These are phyloP conservation scores for Lindgomyces ingoldianus DNA, from an alignment of 495 filamentous ascomycete species.

Conservation along the genomic window DNA sequence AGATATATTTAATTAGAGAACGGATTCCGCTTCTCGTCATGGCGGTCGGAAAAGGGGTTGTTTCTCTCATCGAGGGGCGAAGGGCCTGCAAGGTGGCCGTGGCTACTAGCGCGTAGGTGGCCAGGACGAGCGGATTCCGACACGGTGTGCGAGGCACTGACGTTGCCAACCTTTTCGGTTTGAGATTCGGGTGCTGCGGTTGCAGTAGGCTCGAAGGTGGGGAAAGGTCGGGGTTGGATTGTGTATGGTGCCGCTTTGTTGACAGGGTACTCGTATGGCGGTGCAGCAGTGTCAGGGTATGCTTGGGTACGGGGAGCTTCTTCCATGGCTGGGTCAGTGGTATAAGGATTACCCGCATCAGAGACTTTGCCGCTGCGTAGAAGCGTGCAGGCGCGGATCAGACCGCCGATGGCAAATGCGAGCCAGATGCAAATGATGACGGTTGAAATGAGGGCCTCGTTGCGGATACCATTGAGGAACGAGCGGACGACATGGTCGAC, in stretches of 20 bases:
- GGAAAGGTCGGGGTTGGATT: slow-evolving; percentile 40
- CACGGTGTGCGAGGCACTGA: slow-evolving; percentile 39
- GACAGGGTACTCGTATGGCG: slow-evolving; percentile 38
- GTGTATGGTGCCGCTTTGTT: slow-evolving; percentile 43
- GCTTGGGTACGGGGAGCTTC: slow-evolving; percentile 3
- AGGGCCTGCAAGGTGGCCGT: slow-evolving; percentile 41
- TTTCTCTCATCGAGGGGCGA: slow-evolving; percentile 41
- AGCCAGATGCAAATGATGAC: slow-evolving; percentile 73
- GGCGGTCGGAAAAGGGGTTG: slow-evolving; percentile 30
- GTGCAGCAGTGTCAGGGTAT: slow-evolving; percentile 29
- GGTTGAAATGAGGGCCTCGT: slow-evolving; percentile 75
- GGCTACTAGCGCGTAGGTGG: slow-evolving; percentile 42
- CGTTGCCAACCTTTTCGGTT: slow-evolving; percentile 41
- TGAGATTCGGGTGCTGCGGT: neutral
- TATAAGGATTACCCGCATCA: slow-evolving; percentile 49
- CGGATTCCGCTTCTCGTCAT: slow-evolving; percentile 40
- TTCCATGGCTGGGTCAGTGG: slow-evolving; percentile 22
- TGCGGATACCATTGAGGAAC: slow-evolving; percentile 63
- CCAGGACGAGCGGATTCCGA: slow-evolving; percentile 40
- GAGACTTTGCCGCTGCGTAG: slow-evolving; percentile 52
- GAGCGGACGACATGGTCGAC: slow-evolving; percentile 64
- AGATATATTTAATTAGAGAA: slow-evolving; percentile 38
- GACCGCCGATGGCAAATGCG: slow-evolving; percentile 70
- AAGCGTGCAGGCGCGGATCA: slow-evolving; percentile 61
- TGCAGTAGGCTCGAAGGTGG: slow-evolving; percentile 31